Evolutionary conservation across 495 filamentous ascomycete genomes (phyloP).

Genomic region (Daldinia decipiens): DNA sequence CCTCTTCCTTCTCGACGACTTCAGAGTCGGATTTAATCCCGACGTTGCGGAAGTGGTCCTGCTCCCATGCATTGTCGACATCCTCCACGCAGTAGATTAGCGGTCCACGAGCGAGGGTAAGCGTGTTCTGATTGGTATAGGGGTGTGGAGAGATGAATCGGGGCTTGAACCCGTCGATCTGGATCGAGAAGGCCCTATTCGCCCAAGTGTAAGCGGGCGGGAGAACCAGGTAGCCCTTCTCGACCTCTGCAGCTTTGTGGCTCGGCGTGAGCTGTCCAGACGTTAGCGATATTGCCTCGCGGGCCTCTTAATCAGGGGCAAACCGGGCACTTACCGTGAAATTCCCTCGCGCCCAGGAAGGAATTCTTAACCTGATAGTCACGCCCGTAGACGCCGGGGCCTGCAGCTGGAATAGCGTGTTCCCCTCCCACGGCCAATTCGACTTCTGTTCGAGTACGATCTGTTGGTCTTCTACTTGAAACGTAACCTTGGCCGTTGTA

Average conservation of each 20-base stretch:
- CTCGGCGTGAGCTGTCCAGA: slow-evolving; percentile 41
- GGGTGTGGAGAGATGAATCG: slow-evolving; percentile 62
- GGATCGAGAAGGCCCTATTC: slow-evolving; percentile 46
- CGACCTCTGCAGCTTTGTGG: slow-evolving; percentile 47
- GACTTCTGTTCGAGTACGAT: slow-evolving; percentile 59
- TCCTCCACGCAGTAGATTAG: slow-evolving; percentile 69
- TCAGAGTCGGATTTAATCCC: slow-evolving; percentile 51
- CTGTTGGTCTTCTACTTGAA: slow-evolving; percentile 50
- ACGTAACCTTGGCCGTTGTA: slow-evolving; percentile 56
- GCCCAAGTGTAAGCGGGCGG: slow-evolving; percentile 49
- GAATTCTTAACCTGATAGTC: slow-evolving; percentile 60
- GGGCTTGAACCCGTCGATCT: slow-evolving; percentile 53
- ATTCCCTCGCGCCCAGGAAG: slow-evolving; percentile 57
- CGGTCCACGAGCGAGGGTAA: slow-evolving; percentile 64
- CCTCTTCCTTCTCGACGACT: slow-evolving; percentile 49
- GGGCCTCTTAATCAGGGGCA: slow-evolving; percentile 12
- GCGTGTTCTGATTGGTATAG: slow-evolving; percentile 60
- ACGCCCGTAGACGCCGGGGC: slow-evolving; percentile 46
- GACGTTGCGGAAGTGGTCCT: slow-evolving; percentile 65
- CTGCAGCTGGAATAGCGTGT: slow-evolving; percentile 55
- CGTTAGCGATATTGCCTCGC: slow-evolving; percentile 35
- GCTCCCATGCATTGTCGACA: slow-evolving; percentile 66
- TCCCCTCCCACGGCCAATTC: slow-evolving; percentile 67
- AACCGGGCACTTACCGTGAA: slow-evolving; percentile 51
- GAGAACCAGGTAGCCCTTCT: slow-evolving; percentile 62